phyloP scores from a whole-genome alignment of 2,329 filamentous ascomycete genomes.

The Passalora sequoiae region DNA sequence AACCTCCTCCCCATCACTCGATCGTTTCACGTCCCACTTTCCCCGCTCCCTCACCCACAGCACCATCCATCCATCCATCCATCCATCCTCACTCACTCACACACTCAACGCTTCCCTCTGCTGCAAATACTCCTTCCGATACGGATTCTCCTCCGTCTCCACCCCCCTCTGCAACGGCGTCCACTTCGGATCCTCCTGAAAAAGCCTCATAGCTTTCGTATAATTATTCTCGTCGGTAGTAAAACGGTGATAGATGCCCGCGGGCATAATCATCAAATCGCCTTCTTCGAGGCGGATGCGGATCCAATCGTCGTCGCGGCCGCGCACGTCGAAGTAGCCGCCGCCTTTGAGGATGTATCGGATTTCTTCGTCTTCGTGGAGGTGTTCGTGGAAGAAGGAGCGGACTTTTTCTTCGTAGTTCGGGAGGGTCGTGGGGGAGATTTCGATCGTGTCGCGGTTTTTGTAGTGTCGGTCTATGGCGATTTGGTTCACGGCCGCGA shows the following conservation, averaged over 20 bases:
- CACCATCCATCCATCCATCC: neutral
- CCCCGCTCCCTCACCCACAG: neutral
- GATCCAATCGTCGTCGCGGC: slow-evolving; percentile 79
- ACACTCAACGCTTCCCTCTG: slow-evolving; percentile 16
- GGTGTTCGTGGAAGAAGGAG: slow-evolving; percentile 87
- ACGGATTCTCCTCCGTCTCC: slow-evolving; percentile 73
- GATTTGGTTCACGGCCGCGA: slow-evolving; percentile 66
- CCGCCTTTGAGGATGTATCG: slow-evolving; percentile 83
- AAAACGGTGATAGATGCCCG: slow-evolving; percentile 96
- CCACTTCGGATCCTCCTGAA: slow-evolving; percentile 99
- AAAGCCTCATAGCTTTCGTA: slow-evolving; percentile 90
- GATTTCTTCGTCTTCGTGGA: slow-evolving; percentile 99
- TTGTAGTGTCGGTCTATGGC: slow-evolving; percentile 75
- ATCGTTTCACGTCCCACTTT: too few relatives aligned
- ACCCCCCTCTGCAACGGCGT: slow-evolving; percentile 77
- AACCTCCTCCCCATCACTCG: too few relatives aligned
- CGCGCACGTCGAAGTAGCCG: slow-evolving; percentile 90
- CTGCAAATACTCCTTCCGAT: slow-evolving; percentile 70
- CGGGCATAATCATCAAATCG: slow-evolving; percentile 87
- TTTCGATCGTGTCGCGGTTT: slow-evolving; percentile 89
- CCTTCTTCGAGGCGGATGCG: slow-evolving; percentile 76
- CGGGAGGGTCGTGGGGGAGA: slow-evolving; percentile 78
- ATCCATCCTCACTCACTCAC: neutral
- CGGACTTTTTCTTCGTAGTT: slow-evolving; percentile 91
- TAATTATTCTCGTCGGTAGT: slow-evolving; percentile 91